phyloP scores from a whole-genome alignment of 106 monocot species.

The Dendrobium chrysotoxum region DNA sequence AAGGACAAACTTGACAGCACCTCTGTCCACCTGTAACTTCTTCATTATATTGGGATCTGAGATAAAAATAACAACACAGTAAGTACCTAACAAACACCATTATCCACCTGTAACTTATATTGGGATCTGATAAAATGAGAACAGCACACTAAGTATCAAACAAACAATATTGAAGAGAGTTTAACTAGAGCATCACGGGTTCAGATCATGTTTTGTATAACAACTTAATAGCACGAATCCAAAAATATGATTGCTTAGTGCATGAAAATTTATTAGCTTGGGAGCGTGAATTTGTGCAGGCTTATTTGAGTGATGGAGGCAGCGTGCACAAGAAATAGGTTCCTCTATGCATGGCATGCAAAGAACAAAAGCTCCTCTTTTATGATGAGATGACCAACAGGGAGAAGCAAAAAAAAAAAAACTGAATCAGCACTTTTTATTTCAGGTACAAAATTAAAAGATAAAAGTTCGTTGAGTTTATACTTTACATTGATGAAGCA shows the following conservation, averaged over 20 bases:
- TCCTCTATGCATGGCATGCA: neutral
- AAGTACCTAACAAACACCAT: neutral
- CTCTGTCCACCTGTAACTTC: constrained; percentile 93
- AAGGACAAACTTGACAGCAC: constrained; percentile 93
- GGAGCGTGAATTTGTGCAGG: neutral
- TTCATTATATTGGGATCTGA: constrained; percentile 97
- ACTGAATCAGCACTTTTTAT: neutral
- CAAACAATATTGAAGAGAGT: no score
- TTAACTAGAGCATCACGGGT: no score
- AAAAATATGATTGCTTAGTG: neutral
- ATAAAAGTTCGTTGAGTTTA: neutral
- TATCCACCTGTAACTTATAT: neutral
- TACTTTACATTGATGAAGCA: constrained; percentile 94
- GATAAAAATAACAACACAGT: constrained; percentile 9
- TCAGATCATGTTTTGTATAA: neutral
- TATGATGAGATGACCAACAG: neutral
- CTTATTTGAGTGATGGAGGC: neutral
- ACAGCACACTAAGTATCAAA: neutral
- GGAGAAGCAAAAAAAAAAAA: neutral
- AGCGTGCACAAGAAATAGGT: neutral
- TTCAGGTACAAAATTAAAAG: neutral
- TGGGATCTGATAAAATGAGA: neutral
- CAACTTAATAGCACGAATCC: neutral
- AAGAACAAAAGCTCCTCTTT: neutral
- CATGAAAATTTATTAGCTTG: neutral